Evolutionary conservation across 2,329 filamentous ascomycete species (phyloP).

Genomic region (Sarocladium kiliense): DNA sequence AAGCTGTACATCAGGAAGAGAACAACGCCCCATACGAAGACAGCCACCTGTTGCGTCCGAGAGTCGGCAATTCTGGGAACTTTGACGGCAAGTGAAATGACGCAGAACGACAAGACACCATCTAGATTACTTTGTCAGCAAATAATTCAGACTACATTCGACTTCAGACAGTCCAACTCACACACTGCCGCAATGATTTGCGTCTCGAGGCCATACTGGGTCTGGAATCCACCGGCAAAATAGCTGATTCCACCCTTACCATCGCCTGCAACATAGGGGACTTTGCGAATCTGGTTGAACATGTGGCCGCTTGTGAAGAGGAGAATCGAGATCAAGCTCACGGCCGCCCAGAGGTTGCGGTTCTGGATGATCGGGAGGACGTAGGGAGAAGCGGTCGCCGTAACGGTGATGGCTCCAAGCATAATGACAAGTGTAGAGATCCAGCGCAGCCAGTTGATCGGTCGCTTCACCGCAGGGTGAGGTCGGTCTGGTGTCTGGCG

Average conservation of each 20-base stretch:
- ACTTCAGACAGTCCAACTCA: conserved; percentile 45
- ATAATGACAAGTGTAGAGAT: conserved; percentile 61
- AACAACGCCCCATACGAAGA: conserved; percentile 72
- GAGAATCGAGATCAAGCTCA: conserved; percentile 83
- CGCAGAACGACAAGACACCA: conserved; percentile 78
- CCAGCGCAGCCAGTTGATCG: conserved; percentile 81
- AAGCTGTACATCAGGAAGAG: conserved; percentile 88
- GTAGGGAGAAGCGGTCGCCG: conserved; percentile 71
- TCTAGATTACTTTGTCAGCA: conserved; percentile 30
- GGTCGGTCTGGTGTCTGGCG: conserved; percentile 74
- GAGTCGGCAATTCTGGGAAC: conserved; percentile 81
- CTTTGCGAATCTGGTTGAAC: conserved; percentile 98
- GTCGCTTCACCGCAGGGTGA: conserved; percentile 73
- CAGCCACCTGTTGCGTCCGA: conserved; percentile 72
- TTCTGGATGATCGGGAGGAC: conserved; percentile 78
- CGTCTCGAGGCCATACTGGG: conserved; percentile 88
- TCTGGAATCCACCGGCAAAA: conserved; percentile 88
- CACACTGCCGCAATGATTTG: conserved; percentile 92
- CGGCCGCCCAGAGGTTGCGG: conserved; percentile 87
- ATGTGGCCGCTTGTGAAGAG: conserved; percentile 96
- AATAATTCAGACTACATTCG: conserved; percentile 16
- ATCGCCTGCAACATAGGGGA: conserved; percentile 84
- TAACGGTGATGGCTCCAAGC: conserved; percentile 63
- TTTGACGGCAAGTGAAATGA: conserved; percentile 86
- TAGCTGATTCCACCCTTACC: conserved; percentile 83